Evolutionary conservation across 176 grass and related monocot genomes (phyloP).

Genomic region (Saccharum spontaneum): DNA sequence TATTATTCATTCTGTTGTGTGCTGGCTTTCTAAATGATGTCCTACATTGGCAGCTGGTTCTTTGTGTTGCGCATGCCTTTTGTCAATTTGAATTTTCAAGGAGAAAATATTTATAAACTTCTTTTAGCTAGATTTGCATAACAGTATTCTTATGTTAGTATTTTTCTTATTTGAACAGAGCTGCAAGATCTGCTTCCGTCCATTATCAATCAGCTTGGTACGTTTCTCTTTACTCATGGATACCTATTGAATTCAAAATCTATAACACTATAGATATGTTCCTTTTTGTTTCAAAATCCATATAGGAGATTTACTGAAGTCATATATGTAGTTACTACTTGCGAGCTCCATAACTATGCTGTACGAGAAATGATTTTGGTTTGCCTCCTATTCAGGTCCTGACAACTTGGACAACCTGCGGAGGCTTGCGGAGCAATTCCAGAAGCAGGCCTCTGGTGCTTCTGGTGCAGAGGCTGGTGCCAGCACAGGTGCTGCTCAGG

Average conservation of each 20-base stretch:
- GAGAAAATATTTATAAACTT: not conserved
- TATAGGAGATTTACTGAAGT: not conserved
- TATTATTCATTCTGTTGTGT: not conserved
- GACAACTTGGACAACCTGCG: conserved; percentile 94
- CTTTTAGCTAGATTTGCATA: not conserved
- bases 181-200: conserved; percentile 94
- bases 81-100: not conserved
- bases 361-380: not conserved
- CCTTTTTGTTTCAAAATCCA: not conserved
- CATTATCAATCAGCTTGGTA: conserved; percentile 98
- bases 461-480: conserved; percentile 47
- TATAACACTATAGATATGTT: not conserved
- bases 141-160: not conserved
- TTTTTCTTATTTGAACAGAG: conserved; percentile 45
- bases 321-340: not conserved
- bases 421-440: conserved; percentile 90
- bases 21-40: not conserved
- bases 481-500: conserved; percentile 36
- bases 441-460: conserved; percentile 73
- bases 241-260: not conserved
- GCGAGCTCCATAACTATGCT: not conserved
- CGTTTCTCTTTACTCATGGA: conserved; percentile 23
- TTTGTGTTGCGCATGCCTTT: not conserved
- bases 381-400: conserved; percentile 55
- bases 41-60: not conserved